Base-by-base conservation (phyloP, 2,329 filamentous ascomycete species). In the Orbilia ellipsospora region DNA sequence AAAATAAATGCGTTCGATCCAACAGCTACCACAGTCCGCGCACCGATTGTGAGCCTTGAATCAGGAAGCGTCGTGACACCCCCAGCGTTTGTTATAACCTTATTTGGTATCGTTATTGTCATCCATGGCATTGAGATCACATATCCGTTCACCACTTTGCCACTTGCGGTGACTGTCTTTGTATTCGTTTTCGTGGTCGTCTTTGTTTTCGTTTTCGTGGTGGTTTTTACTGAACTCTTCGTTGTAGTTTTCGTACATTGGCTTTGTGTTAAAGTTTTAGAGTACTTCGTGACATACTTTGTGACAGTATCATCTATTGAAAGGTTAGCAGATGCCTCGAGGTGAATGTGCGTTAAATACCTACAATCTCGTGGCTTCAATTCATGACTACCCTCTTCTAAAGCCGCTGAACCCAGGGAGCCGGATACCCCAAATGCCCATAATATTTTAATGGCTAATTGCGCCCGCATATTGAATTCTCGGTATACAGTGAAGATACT, bases 261-360 rank as follows among this genome's bases (percentile, higher is more conserved):
- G 26, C 51, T 55, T 3, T 18, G 26, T 26, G 51, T 55, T 26
- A 55, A 16, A 31, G 51, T 55, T 16, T 55, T 55, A 8, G 51
- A 55, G 23, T 36, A 56, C 16, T 56, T 56, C 2, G 54, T 56
- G 23, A 56, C 54, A 56, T 56, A 56, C 40, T 56, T 56, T 1
- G 54, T 56, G n/a, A 56, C 54, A 5, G 54, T 56, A 13, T 36
- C 26, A 15, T 52, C 50, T 26, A 52, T 52, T 26, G 5, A 20
- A 18, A 23, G 20, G 20, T 52, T 23, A 52, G 50, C 50, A 52
- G 18, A 23, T 13, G n/a, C 16, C 2, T 18, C 16, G 1, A 48
- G 13, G 16, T 18, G 15, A n/a, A 48, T 48, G 16, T 6, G 16
- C 44, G 2, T 10, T 48, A 18, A 48, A 48, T 48, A 48, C 44